Base-by-base conservation (phyloP, 2,329 filamentous ascomycete genomes). In the Scytalidium sp. region DNA sequence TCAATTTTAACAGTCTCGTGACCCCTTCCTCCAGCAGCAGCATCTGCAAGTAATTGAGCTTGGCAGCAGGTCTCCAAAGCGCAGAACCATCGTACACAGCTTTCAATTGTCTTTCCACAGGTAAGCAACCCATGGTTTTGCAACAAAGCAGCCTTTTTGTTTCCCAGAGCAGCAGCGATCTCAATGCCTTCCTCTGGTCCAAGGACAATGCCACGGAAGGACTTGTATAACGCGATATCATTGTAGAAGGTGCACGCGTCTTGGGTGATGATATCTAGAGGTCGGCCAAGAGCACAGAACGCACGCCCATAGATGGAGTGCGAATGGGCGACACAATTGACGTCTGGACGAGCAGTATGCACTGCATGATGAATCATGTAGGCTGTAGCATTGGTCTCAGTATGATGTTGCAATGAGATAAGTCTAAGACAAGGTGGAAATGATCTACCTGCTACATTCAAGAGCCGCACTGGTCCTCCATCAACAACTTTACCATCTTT, bases 1-100 rank as follows among this genome's bases (percentile, higher is more conserved):
- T 75, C 71, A 58, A 90, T 84, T 64, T 84, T 83, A 43, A 85
- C 70, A 2, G 84, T 85, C 59, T 76, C 68, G 4, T 78, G 77
- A 1, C 85, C 86, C 1, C 80, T 71, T 1, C 83, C 83, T 0
- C 65, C 76, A 1, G 79, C 79, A 1, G 80, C 80, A 1, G 79
- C 80, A 60, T 83, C 79, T 3, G 76, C 79, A 29, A 81, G 54
- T 20, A 79, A 58, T 61, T 78, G 75, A 3, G 67, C 68, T 50
- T 72, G 70, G 54, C 74, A 76, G 52, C 68, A 73, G 53, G 65
- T 71, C 47, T 76, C 77, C 47, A 80, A 63, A 41, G 70, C 70
- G 50, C 75, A 70, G 60, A 81, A 81, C 76, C 77, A 81, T 54
- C 74, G 79, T 3, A 80, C 71, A 2, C 74, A 70, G 48, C 70